Percentiles rank a stretch among this genome's conserved stretches.
Evolutionary conservation across 2,329 filamentous ascomycete genomes (phyloP).

Genomic region (Sarocladium strictum): DNA sequence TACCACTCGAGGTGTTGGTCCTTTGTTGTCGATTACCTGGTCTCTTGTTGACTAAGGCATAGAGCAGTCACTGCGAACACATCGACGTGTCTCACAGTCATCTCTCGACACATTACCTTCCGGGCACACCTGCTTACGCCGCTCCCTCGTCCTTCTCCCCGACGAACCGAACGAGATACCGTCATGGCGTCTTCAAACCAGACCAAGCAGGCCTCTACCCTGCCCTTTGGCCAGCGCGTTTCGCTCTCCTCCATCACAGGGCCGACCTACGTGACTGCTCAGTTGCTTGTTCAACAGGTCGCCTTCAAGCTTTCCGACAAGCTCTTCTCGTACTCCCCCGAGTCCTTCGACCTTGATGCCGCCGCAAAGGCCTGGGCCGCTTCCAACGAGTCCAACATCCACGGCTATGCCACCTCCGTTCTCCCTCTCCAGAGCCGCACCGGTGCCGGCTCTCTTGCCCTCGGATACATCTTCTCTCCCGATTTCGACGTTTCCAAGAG

Average conservation of each 20-base stretch:
- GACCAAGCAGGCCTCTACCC: slow-evolving; percentile 39
- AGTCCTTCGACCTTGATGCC: slow-evolving; percentile 84
- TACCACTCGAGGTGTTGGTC: neutral
- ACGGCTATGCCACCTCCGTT: slow-evolving; percentile 73
- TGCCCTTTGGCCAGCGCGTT: slow-evolving; percentile 53
- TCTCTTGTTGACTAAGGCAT: neutral
- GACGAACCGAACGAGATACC: neutral
- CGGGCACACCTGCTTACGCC: neutral
- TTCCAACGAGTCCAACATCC: slow-evolving; percentile 67
- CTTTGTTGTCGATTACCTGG: slow-evolving; percentile 4
- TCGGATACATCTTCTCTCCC: slow-evolving; percentile 96
- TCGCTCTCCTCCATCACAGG: slow-evolving; percentile 63
- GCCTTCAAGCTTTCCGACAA: slow-evolving; percentile 94
- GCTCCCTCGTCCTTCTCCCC: neutral
- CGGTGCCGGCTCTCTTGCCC: slow-evolving; percentile 82
- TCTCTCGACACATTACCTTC: neutral
- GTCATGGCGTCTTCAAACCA: slow-evolving; percentile 25
- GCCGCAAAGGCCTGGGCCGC: slow-evolving; percentile 74
- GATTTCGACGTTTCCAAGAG: slow-evolving; percentile 92
- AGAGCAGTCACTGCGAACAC: neutral
- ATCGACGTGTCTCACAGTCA: neutral
- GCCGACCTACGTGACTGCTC: slow-evolving; percentile 87
- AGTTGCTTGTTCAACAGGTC: slow-evolving; percentile 91
- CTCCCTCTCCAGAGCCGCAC: slow-evolving; percentile 79
- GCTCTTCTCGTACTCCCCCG: slow-evolving; percentile 93